Percentiles rank a stretch among this genome's conserved stretches.
Evolutionary conservation across 1,284 basidiomycete species (phyloP).

Genomic region (Puccinia hordei): DNA sequence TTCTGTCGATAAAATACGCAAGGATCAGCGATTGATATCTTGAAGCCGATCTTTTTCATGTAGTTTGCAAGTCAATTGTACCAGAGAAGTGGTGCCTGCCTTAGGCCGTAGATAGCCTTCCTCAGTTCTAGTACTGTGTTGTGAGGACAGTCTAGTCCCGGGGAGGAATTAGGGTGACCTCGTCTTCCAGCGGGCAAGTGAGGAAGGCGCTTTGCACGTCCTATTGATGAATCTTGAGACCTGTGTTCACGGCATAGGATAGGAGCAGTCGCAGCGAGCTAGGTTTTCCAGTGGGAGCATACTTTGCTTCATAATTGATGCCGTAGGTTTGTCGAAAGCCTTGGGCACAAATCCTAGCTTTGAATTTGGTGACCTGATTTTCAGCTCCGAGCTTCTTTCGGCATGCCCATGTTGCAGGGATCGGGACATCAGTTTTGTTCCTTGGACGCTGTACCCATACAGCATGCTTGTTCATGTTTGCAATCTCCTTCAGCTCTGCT

Average conservation of each 20-base stretch:
- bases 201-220: neutral
- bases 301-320: neutral
- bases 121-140: neutral
- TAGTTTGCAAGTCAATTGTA: neutral
- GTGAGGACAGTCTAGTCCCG: neutral
- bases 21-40: neutral
- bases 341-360: neutral
- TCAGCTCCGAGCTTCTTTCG: neutral
- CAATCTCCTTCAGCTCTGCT: neutral
- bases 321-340: neutral
- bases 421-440: neutral
- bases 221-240: neutral
- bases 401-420: neutral
- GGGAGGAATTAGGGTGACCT: neutral
- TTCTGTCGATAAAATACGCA: neutral
- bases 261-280: neutral
- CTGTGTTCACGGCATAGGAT: neutral
- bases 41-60: neutral
- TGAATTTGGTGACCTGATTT: neutral
- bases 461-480: neutral
- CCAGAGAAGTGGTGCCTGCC: slow-evolving; percentile 7
- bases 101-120: slow-evolving; percentile 16
- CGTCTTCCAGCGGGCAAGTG: neutral
- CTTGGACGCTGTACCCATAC: neutral
- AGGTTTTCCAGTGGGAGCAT: neutral